Base-by-base conservation (phyloP, 192 early-diverging fungal genomes). In the Coemansia sp. region DNA sequence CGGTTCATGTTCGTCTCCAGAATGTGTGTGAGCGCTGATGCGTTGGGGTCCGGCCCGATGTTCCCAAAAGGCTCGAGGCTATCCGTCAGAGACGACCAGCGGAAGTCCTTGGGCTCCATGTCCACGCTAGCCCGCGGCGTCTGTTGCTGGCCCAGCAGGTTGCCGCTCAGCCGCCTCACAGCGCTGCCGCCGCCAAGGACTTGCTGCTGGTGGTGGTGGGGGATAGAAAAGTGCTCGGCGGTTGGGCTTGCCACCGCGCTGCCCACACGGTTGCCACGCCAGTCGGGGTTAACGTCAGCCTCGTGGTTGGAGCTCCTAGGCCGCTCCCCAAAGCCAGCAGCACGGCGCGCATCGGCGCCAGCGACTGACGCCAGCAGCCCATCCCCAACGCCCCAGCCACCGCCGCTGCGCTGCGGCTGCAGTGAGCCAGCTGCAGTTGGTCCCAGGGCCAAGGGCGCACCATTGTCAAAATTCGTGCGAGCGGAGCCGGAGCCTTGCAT, bases 61-160 rank as follows among this genome's bases (percentile, higher is more conserved):
- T 69, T 73, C 10, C 67, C 76, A 11, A 73, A 68, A 16, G 76
- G 76, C 68, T 79, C 76, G 18, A 73, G 64, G 45, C 64, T 73
- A 26, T 79, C 76, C 39, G 76, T 79, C 62, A 79, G 41, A 56
- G 76, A 79, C 23, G 76, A 79, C 76, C 76, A 79, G 41, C 76
- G 70, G 45, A 79, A 79, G 56, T 79, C 76, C 61, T 73, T 79
- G 55, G 76, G 76, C 76, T 79, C 76, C 76, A 79, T 70, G 55
- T 79, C 76, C 2, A 79, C 64, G 55, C 76, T 79, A 8, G 48
- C 76, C 18, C 76, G 75, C 62, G 75, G 75, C 35, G 75, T 77
- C 50, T 67, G 66, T n/a, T 77, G 76, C 76, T 73, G 70, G 26
- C 67, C 59, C 31, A 73, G 64, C 60, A 64, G 10, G 63, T 69